phyloP scores from a whole-genome alignment of 2,329 filamentous ascomycete genomes.

The Neofusicoccum umdonicola region DNA sequence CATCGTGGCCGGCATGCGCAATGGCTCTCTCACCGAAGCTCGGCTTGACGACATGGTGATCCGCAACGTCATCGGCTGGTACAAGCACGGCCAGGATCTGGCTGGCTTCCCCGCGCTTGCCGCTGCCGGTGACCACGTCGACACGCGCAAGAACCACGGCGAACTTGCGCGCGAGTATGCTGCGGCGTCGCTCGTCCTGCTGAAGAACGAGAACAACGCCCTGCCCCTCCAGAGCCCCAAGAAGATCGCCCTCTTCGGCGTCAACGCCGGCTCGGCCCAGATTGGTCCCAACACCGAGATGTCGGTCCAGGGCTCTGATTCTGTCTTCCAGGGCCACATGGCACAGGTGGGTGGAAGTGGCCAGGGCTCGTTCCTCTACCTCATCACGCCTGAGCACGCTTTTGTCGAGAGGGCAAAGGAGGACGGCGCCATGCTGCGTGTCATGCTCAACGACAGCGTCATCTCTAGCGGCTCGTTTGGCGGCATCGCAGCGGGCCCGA shows the following conservation, averaged over 20 bases:
- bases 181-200: constrained; percentile 40
- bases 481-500: constrained; percentile 36
- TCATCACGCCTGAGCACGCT: constrained; percentile 42
- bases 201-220: constrained; percentile 51
- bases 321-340: constrained; percentile 44
- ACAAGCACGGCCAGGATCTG: constrained; percentile 45
- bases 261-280: constrained; percentile 47
- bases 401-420: constrained; percentile 28
- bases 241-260: constrained; percentile 49
- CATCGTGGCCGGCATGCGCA: constrained; percentile 37
- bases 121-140: not conserved
- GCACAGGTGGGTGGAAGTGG: constrained; percentile 42
- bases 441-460: not conserved
- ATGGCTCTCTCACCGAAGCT: constrained; percentile 40
- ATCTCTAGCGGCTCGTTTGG: constrained; percentile 69
- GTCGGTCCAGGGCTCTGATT: constrained; percentile 24
- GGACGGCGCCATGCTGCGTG: not conserved
- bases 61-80: constrained; percentile 49
- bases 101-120: constrained; percentile 39
- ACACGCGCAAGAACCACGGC: constrained; percentile 34
- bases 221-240: constrained; percentile 54
- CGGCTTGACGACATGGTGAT: constrained; percentile 48
- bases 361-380: constrained; percentile 36
- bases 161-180: constrained; percentile 39
- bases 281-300: constrained; percentile 48